Evolutionary conservation across 345 rosid species (phyloP), one percentile per base, ranked within the genome.

Genomic region (Xanthoceras sorbifolium): DNA sequence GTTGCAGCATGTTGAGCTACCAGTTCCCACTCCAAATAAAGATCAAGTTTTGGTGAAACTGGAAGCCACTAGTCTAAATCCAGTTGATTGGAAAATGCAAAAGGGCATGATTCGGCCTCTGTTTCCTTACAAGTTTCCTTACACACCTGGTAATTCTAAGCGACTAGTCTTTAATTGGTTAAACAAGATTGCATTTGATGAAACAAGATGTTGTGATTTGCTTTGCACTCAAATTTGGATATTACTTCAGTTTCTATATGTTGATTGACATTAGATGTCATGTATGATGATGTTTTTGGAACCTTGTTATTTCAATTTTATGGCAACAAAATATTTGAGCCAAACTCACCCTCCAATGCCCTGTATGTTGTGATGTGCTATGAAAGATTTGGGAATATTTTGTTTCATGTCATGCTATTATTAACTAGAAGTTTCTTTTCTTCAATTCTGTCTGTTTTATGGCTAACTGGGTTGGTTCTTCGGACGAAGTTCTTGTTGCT

Each of bases 71-170:
- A 82, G 83, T 76, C 22, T 92, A 7, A 92, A 92, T 79, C 95
- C 97, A 12, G 76, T 84, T 57, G 97, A 90, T 73, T 88, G 92
- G 93, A 92, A 89, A 74, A 84, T 85, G 0, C 97, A 92, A 63
- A 86, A 88, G 78, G 97, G 97, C 80, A 34, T 85, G 79, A 28
- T 87, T 40, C 77, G 94, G 4, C 92, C 92, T 57, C 25, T 90
- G 67, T 55, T 85, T 7, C 97, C 97, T 67, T 87, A 84, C 89
- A 91, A 81, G 72, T 92, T 94, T 82, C 98, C 97, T 55, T 78
- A 72, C 77, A 84, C 89, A 59, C 94, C 98, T 7, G 86, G 98
- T 94, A 88, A 20, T 25, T 20, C 42, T 14, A 34, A n/a, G n/a
- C n/a, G n/a, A n/a, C n/a, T n/a, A n/a, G n/a, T 48, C 55, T 17